A percentile compares a stretch with the other conserved stretches of the same genome.
Evolutionary conservation across 1,139 yeast species (phyloP).

Genomic region (Pichia sp.): DNA sequence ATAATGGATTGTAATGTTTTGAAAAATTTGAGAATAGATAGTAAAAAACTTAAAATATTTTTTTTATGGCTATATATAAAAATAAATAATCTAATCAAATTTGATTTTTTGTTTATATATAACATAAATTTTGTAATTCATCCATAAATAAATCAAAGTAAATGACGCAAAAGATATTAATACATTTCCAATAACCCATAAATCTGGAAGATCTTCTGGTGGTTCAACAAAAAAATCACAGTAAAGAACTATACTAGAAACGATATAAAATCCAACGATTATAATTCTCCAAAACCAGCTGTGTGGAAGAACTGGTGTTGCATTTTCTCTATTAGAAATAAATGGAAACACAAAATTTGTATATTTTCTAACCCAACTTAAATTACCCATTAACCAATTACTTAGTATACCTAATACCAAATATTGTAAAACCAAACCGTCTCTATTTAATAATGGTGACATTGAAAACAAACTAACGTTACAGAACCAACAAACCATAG

Average conservation of each 20-base stretch:
- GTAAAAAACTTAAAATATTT: no score
- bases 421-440: slow-evolving; percentile 69
- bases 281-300: slow-evolving; percentile 49
- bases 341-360: slow-evolving; percentile 31
- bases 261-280: slow-evolving; percentile 54
- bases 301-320: slow-evolving; percentile 45
- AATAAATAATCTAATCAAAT: slow-evolving; percentile 1
- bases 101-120: slow-evolving; percentile 7
- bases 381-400: slow-evolving; percentile 79
- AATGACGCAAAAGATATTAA: slow-evolving; percentile 72
- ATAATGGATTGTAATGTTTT: no score
- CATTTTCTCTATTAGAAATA: slow-evolving; percentile 28
- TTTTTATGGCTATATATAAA: no score
- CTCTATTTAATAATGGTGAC: slow-evolving; percentile 80
- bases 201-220: slow-evolving; percentile 66
- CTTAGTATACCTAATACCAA: slow-evolving; percentile 52
- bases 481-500: slow-evolving; percentile 80
- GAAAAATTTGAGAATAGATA: neutral
- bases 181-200: slow-evolving; percentile 77
- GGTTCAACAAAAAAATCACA: slow-evolving; percentile 48
- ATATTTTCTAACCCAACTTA: slow-evolving; percentile 38
- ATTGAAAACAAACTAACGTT: slow-evolving; percentile 79
- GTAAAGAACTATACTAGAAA: slow-evolving; percentile 46
- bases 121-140: slow-evolving; percentile 44
- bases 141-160: slow-evolving; percentile 72